Base-by-base conservation (phyloP, 2,329 filamentous ascomycete genomes). In the Nannizziopsis arthrosporioides region DNA sequence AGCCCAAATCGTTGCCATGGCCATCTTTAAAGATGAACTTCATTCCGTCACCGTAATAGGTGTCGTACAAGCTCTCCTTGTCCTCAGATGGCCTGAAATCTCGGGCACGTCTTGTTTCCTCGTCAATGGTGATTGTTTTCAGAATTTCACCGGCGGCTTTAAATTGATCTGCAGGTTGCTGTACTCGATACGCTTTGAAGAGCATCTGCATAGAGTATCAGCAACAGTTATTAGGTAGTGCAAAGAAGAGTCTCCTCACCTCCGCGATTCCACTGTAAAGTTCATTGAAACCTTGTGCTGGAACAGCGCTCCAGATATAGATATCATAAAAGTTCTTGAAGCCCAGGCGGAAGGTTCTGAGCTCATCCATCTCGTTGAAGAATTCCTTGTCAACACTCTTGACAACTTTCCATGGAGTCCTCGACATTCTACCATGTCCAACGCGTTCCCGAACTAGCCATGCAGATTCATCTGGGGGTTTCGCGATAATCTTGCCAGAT, bases 291-390 rank as follows among this genome's bases (percentile, higher is more conserved):
- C 55, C 51, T 5, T 60, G 44, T 9, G 67, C 68, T 9, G 67
- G 56, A 7, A 53, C 54, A 1, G 61, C 49, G 48, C 68, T 67
- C 68, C 67, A 70, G 7, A 72, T 56, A 41, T 66, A 67, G 17
- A 71, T 56, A 55, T 70, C 67, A 42, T 67, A 70, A 48, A 68
- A 68, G 36, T 71, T 65, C 9, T 66, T 61, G 51, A 71, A 71
- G 2, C 62, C 59, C 46, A 70, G 63, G 31, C 60, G 60, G 61
- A 64, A 70, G 15, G 63, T 55, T 19, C 65, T 55, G 7, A 53
- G 48, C 11, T 54, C 55, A 15, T 68, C 66, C 58, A 69, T 64
- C n/a, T 62, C 55, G 31, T 68, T 65, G 41, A 68, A 70, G 48
- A 70, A 68, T 4, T 57, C 50, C 1, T 61, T 57, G 1, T 63